phyloP scores from a whole-genome alignment of 202 grass and related monocot species.

The Brachypodium distachyon region DNA sequence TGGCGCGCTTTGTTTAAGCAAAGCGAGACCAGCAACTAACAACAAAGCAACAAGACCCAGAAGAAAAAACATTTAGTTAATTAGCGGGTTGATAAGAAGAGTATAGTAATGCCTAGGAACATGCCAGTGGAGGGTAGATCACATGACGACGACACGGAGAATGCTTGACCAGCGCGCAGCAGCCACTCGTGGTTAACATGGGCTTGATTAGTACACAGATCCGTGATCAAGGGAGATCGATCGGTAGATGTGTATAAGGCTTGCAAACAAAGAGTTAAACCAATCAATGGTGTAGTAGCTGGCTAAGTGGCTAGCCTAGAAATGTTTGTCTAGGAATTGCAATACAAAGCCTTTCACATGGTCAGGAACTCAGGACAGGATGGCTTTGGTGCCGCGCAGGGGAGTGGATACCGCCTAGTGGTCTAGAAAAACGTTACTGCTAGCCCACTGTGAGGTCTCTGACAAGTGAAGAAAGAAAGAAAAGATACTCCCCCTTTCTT shows the following conservation, averaged over 20 bases:
- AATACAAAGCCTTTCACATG: too few relatives aligned
- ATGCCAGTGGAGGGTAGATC: not conserved
- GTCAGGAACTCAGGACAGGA: not conserved
- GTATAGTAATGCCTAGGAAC: not conserved
- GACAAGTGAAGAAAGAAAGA: not conserved
- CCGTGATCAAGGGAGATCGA: not conserved
- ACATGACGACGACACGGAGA: not conserved
- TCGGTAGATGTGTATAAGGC: not conserved
- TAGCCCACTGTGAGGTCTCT: not conserved
- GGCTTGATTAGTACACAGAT: not conserved
- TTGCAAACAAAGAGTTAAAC: not conserved
- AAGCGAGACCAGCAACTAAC: not conserved
- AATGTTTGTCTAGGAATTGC: not conserved
- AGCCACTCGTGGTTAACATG: not conserved
- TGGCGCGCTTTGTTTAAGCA: not conserved
- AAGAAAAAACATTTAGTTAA: too few relatives aligned
- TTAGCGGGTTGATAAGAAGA: too few relatives aligned
- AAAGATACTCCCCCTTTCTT: not conserved
- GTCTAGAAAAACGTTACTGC: too few relatives aligned
- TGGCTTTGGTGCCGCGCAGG: not conserved
- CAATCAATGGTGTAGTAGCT: too few relatives aligned
- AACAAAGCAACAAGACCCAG: not conserved
- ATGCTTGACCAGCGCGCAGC: not conserved
- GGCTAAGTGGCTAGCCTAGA: not conserved
- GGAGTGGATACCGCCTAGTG: not conserved